phyloP scores from a whole-genome alignment of 306 rosid species.

The Spatholobus suberectus region DNA sequence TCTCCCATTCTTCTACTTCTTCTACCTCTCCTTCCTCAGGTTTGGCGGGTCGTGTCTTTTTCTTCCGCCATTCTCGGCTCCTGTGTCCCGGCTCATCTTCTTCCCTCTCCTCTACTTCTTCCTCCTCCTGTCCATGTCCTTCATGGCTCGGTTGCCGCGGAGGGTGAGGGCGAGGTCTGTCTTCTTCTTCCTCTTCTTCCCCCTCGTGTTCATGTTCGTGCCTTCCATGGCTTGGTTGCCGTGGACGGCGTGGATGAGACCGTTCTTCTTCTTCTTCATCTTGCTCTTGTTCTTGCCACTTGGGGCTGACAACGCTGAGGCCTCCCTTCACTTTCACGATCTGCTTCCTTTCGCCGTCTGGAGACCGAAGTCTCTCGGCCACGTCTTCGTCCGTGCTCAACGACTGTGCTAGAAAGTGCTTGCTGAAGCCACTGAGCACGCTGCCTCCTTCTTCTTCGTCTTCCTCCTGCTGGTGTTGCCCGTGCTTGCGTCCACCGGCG shows the following conservation, averaged over 20 bases:
- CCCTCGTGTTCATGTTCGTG: not conserved
- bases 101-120: not conserved
- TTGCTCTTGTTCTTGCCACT: not conserved
- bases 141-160: not conserved
- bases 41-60: not conserved
- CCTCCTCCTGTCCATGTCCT: not conserved
- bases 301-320: conserved; percentile 53
- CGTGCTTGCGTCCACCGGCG: conserved; percentile 16
- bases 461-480: conserved; percentile 11
- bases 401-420: conserved; percentile 43
- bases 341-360: conserved; percentile 29
- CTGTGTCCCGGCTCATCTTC: not conserved
- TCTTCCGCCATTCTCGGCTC: not conserved
- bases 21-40: not conserved
- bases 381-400: conserved; percentile 44
- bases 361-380: conserved; percentile 44
- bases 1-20: not conserved
- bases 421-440: conserved; percentile 51
- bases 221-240: not conserved
- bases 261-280: not conserved
- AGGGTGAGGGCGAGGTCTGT: not conserved
- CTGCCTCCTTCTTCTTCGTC: conserved; percentile 3
- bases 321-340: conserved; percentile 51
- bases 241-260: no score
- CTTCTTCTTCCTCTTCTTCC: not conserved